A percentile compares a stretch with the other conserved stretches of the same genome.
Conservation (phyloP, 306 rosid genomes). For the Pyrus communis region DNA sequence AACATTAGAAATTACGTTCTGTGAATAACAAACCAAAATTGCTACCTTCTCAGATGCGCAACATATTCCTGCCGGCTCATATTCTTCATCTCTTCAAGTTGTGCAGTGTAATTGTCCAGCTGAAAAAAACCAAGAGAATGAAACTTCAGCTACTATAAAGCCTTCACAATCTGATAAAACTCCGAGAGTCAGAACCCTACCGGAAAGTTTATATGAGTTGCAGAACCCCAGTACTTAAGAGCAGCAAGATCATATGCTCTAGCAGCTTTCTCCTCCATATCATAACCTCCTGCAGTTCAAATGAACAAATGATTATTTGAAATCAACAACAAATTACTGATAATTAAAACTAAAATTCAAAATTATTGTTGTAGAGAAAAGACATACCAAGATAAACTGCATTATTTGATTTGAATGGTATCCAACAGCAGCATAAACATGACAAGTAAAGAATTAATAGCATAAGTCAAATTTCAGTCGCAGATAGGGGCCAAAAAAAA, state of each 20-base stretch:
- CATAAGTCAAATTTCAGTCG: constrained; percentile 25
- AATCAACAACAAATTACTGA: neutral
- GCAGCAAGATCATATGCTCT: constrained; percentile 99
- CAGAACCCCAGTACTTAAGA: constrained; percentile 91
- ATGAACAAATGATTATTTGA: neutral
- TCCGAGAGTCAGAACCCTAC: constrained; percentile 21
- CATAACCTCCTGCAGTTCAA: constrained; percentile 75
- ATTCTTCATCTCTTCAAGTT: constrained; percentile 90
- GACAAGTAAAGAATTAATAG: constrained; percentile 28
- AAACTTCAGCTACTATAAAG: neutral
- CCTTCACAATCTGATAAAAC: neutral
- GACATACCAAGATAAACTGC: constrained; percentile 84
- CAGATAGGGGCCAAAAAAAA: constrained; percentile 16
- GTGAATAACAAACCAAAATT: neutral
- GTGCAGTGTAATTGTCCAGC: constrained; percentile 61
- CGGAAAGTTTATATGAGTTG: constrained; percentile 86
- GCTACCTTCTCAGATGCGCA: constrained; percentile 86
- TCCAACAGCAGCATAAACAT: constrained; percentile 27
- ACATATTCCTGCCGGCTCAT: constrained; percentile 95
- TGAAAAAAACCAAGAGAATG: constrained; percentile 18
- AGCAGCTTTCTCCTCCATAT: constrained; percentile 99
- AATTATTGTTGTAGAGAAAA: neutral
- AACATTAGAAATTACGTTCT: neutral
- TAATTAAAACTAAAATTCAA: neutral
- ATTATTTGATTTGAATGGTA: constrained; percentile 31